Conservation (phyloP, 1,284 basidiomycete genomes). For the Cerrena zonata region DNA sequence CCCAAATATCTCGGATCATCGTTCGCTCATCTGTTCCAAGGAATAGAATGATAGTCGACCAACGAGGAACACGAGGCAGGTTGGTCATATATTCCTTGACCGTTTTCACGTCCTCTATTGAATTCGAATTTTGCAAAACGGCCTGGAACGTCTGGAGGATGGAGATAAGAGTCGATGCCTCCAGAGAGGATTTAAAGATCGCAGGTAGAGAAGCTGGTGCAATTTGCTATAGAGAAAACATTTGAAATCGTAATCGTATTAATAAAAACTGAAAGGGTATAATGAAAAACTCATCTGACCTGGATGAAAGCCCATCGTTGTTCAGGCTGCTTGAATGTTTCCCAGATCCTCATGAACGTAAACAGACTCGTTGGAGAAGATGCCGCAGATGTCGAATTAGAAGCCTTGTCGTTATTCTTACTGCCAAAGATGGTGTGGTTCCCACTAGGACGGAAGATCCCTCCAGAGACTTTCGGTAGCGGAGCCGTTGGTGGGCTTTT, state of each 20-base stretch:
- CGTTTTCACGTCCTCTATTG: conserved; percentile 14
- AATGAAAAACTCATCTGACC: too few relatives aligned
- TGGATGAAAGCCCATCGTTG: conserved; percentile 50
- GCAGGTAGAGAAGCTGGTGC: conserved; percentile 45
- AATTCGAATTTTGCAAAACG: conserved; percentile 25
- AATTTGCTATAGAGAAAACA: conserved; percentile 47
- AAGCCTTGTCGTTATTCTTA: conserved; percentile 10
- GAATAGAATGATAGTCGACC: conserved; percentile 58
- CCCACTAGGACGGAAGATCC: conserved; percentile 26
- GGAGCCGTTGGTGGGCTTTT: conserved; percentile 5
- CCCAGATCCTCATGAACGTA: conserved; percentile 54
- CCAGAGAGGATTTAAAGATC: conserved; percentile 62
- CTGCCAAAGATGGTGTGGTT: conserved; percentile 19
- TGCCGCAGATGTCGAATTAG: too few relatives aligned
- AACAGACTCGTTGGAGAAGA: conserved; percentile 45
- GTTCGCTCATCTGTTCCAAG: conserved; percentile 48
- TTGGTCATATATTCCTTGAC: conserved; percentile 45
- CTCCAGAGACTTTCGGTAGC: conserved; percentile 20
- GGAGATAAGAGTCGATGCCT: conserved; percentile 51
- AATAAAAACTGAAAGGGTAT: too few relatives aligned
- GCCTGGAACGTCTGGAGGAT: conserved; percentile 46
- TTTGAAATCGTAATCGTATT: too few relatives aligned
- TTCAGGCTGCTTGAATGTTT: conserved; percentile 29
- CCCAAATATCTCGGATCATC: conserved; percentile 24
- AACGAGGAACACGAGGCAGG: conserved; percentile 51